Evolutionary conservation across 2,329 filamentous ascomycete species (phyloP), one percentile per base, ranked within the genome.

Genomic region (Kalaharituber pfeilii): DNA sequence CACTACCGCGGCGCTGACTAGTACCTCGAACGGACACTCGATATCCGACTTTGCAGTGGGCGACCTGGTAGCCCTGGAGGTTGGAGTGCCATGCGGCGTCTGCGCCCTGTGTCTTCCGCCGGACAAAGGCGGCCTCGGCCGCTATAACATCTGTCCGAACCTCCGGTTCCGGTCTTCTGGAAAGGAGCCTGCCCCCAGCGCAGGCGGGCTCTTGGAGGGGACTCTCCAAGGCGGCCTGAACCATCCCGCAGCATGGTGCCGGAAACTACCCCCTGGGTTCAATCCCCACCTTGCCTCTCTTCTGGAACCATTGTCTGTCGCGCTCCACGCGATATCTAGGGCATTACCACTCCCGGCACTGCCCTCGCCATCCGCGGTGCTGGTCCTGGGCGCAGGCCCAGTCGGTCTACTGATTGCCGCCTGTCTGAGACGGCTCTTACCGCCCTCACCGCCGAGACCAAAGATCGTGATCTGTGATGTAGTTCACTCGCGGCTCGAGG

Each of bases 381-480:
- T 82, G n/a, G 74, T 82, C 26, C 73, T 81, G n/a, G 79, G 79
- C 15, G 77, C 78, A 9, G 79, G 79, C 15, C 75, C 79, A 1
- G 74, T 82, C 27, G 79, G 79, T 1, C 68, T 82, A 2, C 69
- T 82, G 45, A 79, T 76, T 11, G 77, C 78, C 3, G 77, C 76
- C 20, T 47, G 42, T 22, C 42, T 47, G 13, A 47, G 25, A 47
- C 42, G 42, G n/a, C 42, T 47, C 42, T 26, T 15, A 15, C 27
- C 47, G 24, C 5, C 47, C 26, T 9, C 27, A 29, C 9, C 28
- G 26, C n/a, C 13, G 3, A 27, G 27, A 26, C 47, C 24, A 13
- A 47, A 72, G 29, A 73, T 82, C 24, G 77, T 76, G 2, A 77
- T 80, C 42, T 73, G 76, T 13, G 80, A 82, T 61, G 69, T 82